These are phyloP conservation scores for Hypoxylon trugodes DNA, from an alignment of 495 filamentous ascomycete species.

Conservation along the genomic window DNA sequence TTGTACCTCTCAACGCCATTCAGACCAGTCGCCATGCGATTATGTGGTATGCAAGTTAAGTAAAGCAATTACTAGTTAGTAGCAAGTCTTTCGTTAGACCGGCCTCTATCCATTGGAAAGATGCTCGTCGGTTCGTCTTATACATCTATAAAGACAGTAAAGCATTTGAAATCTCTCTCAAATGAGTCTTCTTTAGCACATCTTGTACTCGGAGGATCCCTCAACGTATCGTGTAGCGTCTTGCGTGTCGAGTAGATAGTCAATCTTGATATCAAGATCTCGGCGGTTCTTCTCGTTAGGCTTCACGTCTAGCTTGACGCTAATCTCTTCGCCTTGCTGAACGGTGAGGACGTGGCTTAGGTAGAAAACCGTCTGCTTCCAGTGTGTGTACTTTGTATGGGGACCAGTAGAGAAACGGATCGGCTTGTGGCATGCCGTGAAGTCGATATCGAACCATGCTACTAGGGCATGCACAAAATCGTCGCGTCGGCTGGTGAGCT, in stretches of 20 bases:
- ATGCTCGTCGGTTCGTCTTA: neutral
- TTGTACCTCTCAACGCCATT: slow-evolving; percentile 33
- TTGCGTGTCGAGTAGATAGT: slow-evolving; percentile 79
- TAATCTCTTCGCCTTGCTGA: slow-evolving; percentile 76
- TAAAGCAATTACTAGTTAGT: slow-evolving; percentile 8
- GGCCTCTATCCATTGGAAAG: neutral
- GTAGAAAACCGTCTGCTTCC: slow-evolving; percentile 96
- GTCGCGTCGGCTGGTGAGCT: slow-evolving; percentile 74
- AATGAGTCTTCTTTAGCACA: slow-evolving; percentile 64
- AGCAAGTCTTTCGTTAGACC: slow-evolving; percentile 1
- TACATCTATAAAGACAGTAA: slow-evolving; percentile 2
- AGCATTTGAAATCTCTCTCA: neutral
- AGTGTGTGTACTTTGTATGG: slow-evolving; percentile 92
- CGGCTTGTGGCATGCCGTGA: slow-evolving; percentile 91
- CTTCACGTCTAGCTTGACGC: slow-evolving; percentile 76
- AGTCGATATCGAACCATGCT: slow-evolving; percentile 99
- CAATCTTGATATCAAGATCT: slow-evolving; percentile 90
- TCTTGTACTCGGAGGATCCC: slow-evolving; percentile 85
- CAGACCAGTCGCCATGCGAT: slow-evolving; percentile 26
- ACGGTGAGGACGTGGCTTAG: slow-evolving; percentile 84
- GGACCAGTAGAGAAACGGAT: slow-evolving; percentile 86
- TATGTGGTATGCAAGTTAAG: no score
- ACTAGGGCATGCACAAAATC: slow-evolving; percentile 97
- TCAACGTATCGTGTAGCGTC: slow-evolving; percentile 72
- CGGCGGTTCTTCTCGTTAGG: slow-evolving; percentile 94